Base-by-base conservation (phyloP, 768 basidiomycete genomes). In the Tylopilus sp. region DNA sequence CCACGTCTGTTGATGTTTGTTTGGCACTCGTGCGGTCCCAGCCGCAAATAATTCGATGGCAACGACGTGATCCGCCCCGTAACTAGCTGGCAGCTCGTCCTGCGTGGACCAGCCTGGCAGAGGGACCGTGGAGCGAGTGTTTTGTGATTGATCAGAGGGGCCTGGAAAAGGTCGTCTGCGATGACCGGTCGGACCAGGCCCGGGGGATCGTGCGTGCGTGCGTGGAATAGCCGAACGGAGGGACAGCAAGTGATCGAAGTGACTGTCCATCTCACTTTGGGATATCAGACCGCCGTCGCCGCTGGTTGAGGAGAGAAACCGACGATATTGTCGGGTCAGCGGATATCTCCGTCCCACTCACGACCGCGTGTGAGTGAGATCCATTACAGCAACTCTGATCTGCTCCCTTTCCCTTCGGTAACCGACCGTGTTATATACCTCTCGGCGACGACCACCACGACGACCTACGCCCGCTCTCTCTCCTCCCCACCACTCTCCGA, bases 311-410 rank as follows among this genome's bases (percentile, higher is more conserved):
- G 36, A 36, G 33, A 17, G 36, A 19, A n/a, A 36, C 6, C 9
- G 36, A 33, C 25, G 49, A 44, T 24, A 29, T 28, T 21, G 50
- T 43, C 31, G 36, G 36, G 10, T 4, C n/a, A n/a, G 28, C 50
- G 50, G 51, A 25, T 45, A 38, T 52, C 51, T 52, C 51, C 44
- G 51, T 40, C 28, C 43, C 44, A n/a, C n/a, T n/a, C n/a, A 45
- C 14, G 51, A 45, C 28, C 43, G n/a, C n/a, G 44, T 52, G 51
- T 30, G 50, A 44, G 33, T 14, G 48, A 16, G 34, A 41, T 50
- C 48, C 29, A 41, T 41, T 42, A 50, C 42, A 44, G 50, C 42
- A 26, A 16, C 25, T 28, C 41, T 50, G 51, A 52, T 52, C 36
- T 30, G 42, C 43, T 45, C 44, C 9, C n/a, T 8, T n/a, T 37